A percentile compares a stretch with the other conserved stretches of the same genome.
phyloP scores from a whole-genome alignment of 768 basidiomycete genomes.

The Terana coerulea region DNA sequence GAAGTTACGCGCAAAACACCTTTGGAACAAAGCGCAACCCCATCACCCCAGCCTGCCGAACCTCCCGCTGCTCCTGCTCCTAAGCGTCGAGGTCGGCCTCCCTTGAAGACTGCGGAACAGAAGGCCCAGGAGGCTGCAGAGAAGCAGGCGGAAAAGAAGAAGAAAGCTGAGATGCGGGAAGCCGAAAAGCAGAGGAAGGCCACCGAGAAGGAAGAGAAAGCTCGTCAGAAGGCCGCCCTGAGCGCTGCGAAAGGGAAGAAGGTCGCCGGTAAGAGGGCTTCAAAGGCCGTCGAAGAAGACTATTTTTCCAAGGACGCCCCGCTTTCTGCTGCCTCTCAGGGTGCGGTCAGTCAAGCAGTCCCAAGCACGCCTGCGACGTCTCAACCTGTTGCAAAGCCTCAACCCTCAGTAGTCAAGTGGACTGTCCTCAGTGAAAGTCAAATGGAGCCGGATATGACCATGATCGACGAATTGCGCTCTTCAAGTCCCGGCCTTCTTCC shows the following conservation, averaged over 20 bases:
- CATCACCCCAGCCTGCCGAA: slow-evolving; percentile 3
- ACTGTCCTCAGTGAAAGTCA: slow-evolving; percentile 25
- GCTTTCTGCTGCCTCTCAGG: not conserved
- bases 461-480: slow-evolving; percentile 32
- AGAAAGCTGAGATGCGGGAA: slow-evolving; percentile 17
- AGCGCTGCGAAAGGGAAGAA: slow-evolving; percentile 21
- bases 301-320: not conserved
- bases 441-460: slow-evolving; percentile 20
- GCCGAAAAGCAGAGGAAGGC: slow-evolving; percentile 18
- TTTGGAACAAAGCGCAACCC: not conserved
- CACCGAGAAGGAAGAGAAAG: slow-evolving; percentile 18
- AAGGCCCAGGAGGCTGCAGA: slow-evolving; percentile 14
- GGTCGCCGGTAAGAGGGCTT: slow-evolving; percentile 3
- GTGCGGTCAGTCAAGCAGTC: not conserved
- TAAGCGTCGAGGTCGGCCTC: slow-evolving; percentile 20
- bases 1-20: not conserved
- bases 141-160: slow-evolving; percentile 21
- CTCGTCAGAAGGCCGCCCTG: slow-evolving; percentile 8
- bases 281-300: slow-evolving; percentile 5
- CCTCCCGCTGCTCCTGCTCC: slow-evolving; percentile 11
- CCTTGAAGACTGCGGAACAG: slow-evolving; percentile 19
- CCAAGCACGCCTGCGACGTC: not conserved
- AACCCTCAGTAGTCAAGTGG: slow-evolving; percentile 22
- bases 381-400: not conserved
- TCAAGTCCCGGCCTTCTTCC: slow-evolving; percentile 32